phyloP scores from a whole-genome alignment of 2,329 filamentous ascomycete genomes.

The Chaetomium globosum region DNA sequence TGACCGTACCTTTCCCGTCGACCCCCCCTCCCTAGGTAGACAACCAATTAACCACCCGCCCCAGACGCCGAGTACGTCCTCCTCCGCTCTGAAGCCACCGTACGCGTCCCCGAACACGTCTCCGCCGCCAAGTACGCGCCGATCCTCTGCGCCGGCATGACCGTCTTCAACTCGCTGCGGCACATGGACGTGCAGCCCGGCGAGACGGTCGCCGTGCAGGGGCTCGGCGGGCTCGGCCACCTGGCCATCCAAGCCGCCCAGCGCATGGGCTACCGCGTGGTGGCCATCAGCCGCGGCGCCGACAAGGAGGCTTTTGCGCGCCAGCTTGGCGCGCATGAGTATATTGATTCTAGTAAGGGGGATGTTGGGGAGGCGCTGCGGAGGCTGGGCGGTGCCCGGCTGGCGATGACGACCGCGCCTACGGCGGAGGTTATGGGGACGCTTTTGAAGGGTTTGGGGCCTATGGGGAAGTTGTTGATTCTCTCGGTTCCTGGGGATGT shows the following conservation, averaged over 20 bases:
- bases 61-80: conserved; percentile 56
- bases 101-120: conserved; percentile 47
- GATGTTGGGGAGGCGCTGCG: conserved; percentile 53
- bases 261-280: conserved; percentile 65
- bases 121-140: conserved; percentile 50
- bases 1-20: neutral
- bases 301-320: conserved; percentile 57
- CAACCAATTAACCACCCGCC: neutral
- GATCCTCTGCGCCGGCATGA: conserved; percentile 55
- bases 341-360: conserved; percentile 48
- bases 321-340: conserved; percentile 59
- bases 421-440: conserved; percentile 46
- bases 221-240: conserved; percentile 67
- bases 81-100: conserved; percentile 57
- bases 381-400: conserved; percentile 62
- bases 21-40: neutral
- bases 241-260: conserved; percentile 66
- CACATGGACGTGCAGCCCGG: conserved; percentile 43
- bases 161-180: conserved; percentile 49
- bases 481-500: conserved; percentile 46
- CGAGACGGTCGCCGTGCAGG: conserved; percentile 51
- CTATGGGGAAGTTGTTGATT: conserved; percentile 61
- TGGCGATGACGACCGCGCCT: conserved; percentile 62
- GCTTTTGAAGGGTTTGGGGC: conserved; percentile 56
- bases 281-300: conserved; percentile 54